These are phyloP conservation scores for Emydomyces testavorans DNA, from an alignment of 2,329 filamentous ascomycete species.

Conservation along the genomic window DNA sequence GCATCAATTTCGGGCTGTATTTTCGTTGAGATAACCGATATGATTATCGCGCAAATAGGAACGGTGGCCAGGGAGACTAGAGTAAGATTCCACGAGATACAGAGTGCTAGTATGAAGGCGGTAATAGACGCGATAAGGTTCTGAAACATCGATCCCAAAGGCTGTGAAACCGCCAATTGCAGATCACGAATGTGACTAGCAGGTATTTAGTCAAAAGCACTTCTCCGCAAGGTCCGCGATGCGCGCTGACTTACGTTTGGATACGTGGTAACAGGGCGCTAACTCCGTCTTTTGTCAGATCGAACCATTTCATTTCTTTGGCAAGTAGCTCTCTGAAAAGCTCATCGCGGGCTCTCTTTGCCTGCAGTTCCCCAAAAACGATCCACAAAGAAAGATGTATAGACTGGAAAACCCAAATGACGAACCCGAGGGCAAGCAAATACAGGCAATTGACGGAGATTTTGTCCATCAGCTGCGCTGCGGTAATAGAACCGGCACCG, in stretches of 20 bases:
- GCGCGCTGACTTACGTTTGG: conserved; percentile 51
- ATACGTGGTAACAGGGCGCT: conserved; percentile 58
- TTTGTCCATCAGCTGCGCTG: conserved; percentile 42
- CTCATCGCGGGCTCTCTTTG: conserved; percentile 49
- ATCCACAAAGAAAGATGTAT: conserved; percentile 61
- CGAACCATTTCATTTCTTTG: conserved; percentile 74
- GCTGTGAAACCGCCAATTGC: conserved; percentile 67
- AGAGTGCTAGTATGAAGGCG: conserved; percentile 61
- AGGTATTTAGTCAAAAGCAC: conserved; percentile 17
- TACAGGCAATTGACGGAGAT: conserved; percentile 52
- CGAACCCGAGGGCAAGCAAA: conserved; percentile 51
- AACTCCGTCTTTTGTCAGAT: conserved; percentile 58
- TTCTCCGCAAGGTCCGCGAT: not conserved
- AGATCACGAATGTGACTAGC: conserved; percentile 68
- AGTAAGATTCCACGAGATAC: conserved; percentile 72
- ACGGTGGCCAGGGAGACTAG: conserved; percentile 64
- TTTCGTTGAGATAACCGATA: conserved; percentile 49
- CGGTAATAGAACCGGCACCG: conserved; percentile 44
- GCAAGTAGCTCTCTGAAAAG: conserved; percentile 59
- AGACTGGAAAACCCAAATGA: conserved; percentile 56
- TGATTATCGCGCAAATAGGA: conserved; percentile 52
- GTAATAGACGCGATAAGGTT: conserved; percentile 53
- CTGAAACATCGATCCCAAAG: conserved; percentile 58
- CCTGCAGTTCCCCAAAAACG: conserved; percentile 69
- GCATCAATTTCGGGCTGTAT: conserved; percentile 55